Base-by-base conservation (phyloP, 768 basidiomycete genomes). In the Ramaria rubella region DNA sequence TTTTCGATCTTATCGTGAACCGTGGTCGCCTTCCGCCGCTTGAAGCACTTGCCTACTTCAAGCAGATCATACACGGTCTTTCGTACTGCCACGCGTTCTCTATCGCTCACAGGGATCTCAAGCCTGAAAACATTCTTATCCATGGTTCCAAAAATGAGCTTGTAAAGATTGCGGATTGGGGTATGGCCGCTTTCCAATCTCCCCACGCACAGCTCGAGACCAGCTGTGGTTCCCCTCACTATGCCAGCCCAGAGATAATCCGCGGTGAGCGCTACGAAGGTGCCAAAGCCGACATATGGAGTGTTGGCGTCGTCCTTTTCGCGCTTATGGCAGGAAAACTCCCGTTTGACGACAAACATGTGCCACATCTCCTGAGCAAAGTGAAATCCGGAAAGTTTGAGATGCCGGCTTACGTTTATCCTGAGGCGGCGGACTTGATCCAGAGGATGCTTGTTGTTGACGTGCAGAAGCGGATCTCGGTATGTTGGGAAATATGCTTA, bases 41-140 rank as follows among this genome's bases (percentile, higher is more conserved):
- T 21, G 90, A 97, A 67, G 95, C 95, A 43, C 77, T 92, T 31
- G 81, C 84, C 24, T 94, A 89, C 74, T 97, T 97, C 77, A 92
- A 92, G 67, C 95, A 99, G 66, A 91, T 98, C 62, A 81, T 98
- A 67, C 86, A 89, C 57, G 95, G 91, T 30, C 85, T 98, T 65
- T 90, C 92, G 74, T 99, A 98, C 64, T 94, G 94, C 51, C 95
- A 98, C 69, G 85, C 90, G 0, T 96, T 96, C 76, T 94, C 94
- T 61, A 96, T 98, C 72, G 92, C 93, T 59, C 95, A 97, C 72
- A 90, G 95, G 24, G 95, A 99, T 70, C 83, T 99, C 63, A 98
- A 98, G 70, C 95, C 95, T 2, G 95, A 98, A 75, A 97, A 97
- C 66, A 88, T 98, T 51, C 77, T 99, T 36, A 87, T 98, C 53